Percentiles rank a stretch among this genome's conserved stretches.
Conservation (phyloP, 2,329 filamentous ascomycete species). For the Karstenula rhodostoma region DNA sequence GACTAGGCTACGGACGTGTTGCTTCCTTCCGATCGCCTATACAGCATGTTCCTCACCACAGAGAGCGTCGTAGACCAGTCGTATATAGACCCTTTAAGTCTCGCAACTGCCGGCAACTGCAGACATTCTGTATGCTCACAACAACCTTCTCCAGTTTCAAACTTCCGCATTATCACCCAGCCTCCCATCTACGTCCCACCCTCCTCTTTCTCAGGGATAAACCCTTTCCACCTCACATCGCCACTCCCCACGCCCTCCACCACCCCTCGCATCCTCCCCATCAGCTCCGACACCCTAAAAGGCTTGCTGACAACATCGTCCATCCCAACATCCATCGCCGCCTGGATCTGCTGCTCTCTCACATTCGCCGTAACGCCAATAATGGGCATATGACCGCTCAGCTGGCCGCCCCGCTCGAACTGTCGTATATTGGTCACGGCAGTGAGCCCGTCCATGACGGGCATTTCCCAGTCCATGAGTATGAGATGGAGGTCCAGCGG, state of each 20-base stretch:
- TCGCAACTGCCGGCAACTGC: no score
- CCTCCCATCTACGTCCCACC: neutral
- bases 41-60: no score
- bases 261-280: slow-evolving; percentile 19
- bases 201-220: neutral
- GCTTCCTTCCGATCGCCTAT: no score
- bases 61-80: no score
- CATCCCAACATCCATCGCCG: slow-evolving; percentile 43
- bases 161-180: no score
- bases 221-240: neutral
- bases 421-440: slow-evolving; percentile 37
- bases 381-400: slow-evolving; percentile 38
- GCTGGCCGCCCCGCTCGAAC: slow-evolving; percentile 28
- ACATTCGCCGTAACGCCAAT: slow-evolving; percentile 49
- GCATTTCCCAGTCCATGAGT: slow-evolving; percentile 47
- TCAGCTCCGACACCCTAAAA: slow-evolving; percentile 57
- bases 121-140: no score
- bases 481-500: slow-evolving; percentile 32
- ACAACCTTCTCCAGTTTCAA: no score
- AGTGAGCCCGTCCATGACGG: slow-evolving; percentile 42
- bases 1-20: no score
- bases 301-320: slow-evolving; percentile 76
- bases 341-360: slow-evolving; percentile 39
- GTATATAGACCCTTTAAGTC: no score
- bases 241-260: slow-evolving; percentile 1